Evolutionary conservation across 257 asterid genomes (phyloP), one percentile per base, ranked within the genome.

Genomic region (Nicotiana sylvestris): DNA sequence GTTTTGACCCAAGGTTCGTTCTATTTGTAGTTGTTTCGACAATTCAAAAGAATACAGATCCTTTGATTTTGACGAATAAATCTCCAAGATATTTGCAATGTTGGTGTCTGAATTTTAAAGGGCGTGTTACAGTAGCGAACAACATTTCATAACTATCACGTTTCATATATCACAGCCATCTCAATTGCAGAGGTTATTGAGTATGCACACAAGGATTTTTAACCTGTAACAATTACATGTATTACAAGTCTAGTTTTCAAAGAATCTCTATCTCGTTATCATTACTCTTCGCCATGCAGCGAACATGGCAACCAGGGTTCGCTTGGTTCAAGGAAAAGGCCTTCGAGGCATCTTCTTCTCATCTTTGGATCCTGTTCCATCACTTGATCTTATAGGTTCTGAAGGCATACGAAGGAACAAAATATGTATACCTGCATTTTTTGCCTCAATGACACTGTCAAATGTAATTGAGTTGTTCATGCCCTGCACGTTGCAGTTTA

Each of bases 311-410:
- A 67, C 98, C 46, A 27, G 87, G 85, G 57, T 88, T 93, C 97
- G 57, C 94, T 92, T 1, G 97, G 81, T 76, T 96, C 99, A 89
- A 89, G 16, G 77, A 93, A 66, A 82, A 94, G 92, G 46, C 97
- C 97, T 85, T 86, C 68, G 21, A 96, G 93, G 78, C 98, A 96
- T 85, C 99, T 96, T 82, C 97, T 89, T 85, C 92, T 91, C 66
- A 93, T 85, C 0, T 67, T 85, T 29, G 99, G 37, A 17, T 58
- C 32, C 83, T 51, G 46, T 32, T 83, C 43, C 56, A 18, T 81
- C 85, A 27, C 81, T 39, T 70, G 90, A 29, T 79, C 61, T 86
- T 80, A 32, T 83, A 32, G 84, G 37, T 83, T 88, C 90, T 67
- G 85, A 86, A 55, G 87, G 84, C 55, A 69, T 81, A 82, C 61